These are phyloP conservation scores for Rubia balearica DNA, from an alignment of 305 asterid genomes.

Conservation along the genomic window DNA sequence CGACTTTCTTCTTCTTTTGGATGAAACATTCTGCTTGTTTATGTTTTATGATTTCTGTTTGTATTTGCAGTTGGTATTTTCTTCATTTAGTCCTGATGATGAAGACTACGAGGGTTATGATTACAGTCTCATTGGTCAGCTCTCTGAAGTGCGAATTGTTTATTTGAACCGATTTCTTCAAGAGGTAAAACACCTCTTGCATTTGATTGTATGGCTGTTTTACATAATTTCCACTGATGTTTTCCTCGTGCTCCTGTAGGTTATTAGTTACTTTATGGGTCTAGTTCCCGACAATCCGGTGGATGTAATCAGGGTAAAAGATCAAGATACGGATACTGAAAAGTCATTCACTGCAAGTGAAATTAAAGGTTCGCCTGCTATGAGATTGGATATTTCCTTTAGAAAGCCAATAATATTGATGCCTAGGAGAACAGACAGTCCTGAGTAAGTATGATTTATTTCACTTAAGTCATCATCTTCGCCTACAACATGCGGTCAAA, in stretches of 20 bases:
- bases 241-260: conserved; percentile 34
- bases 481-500: background rate
- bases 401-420: conserved; percentile 83
- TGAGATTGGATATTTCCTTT: conserved; percentile 76
- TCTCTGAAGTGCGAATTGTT: conserved; percentile 86
- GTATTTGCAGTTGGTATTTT: conserved; percentile 63
- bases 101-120: conserved; percentile 89
- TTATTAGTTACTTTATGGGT: conserved; percentile 86
- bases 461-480: conserved; percentile 10
- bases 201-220: conserved; percentile 6
- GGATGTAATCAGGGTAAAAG: conserved; percentile 67
- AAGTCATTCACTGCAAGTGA: conserved; percentile 69
- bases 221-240: conserved; percentile 16
- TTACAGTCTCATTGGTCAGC: conserved; percentile 82
- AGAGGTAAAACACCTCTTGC: conserved; percentile 47
- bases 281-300: conserved; percentile 67
- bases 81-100: conserved; percentile 75
- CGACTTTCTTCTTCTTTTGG: background rate
- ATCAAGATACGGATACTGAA: conserved; percentile 70
- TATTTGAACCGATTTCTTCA: conserved; percentile 90
- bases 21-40: background rate
- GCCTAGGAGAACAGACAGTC: conserved; percentile 83
- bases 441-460: conserved; percentile 50
- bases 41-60: conserved; percentile 9
- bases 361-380: conserved; percentile 89